Evolutionary conservation across 306 rosid genomes (phyloP).

Genomic region (Trifolium pratense): DNA sequence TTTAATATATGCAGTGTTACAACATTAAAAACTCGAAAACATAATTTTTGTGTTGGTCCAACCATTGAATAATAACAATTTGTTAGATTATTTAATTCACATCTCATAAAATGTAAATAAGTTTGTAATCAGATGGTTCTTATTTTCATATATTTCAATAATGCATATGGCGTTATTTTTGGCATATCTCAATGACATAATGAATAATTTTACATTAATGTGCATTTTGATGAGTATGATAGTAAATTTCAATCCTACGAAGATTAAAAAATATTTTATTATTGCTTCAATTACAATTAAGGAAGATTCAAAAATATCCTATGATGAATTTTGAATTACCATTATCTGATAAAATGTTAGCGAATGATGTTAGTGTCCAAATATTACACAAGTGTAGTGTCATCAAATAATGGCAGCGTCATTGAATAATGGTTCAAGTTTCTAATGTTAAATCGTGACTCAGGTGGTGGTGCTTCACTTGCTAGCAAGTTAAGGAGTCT

Average conservation of each 20-base stretch:
- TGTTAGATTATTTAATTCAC: not conserved
- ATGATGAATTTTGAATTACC: not conserved
- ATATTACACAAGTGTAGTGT: too few species aligned
- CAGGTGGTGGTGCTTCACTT: slow-evolving; percentile 96
- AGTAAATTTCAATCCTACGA: slow-evolving; percentile 1
- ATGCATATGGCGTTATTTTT: not conserved
- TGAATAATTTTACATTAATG: slow-evolving; percentile 1
- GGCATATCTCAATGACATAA: slow-evolving; percentile 7
- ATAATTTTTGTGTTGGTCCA: not conserved
- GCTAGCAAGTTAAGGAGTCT: slow-evolving; percentile 97
- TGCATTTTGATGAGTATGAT: not conserved
- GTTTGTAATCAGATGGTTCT: slow-evolving; percentile 1
- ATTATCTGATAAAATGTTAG: not conserved
- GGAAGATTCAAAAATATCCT: too few species aligned
- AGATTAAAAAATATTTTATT: too few species aligned
- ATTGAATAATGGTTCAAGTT: slow-evolving; percentile 13
- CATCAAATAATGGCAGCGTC: too few species aligned
- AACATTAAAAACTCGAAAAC: not conserved
- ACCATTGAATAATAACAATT: not conserved
- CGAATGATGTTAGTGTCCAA: not conserved
- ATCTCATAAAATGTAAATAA: not conserved
- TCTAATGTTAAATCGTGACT: slow-evolving; percentile 47
- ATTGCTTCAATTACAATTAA: too few species aligned
- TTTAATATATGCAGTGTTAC: not conserved
- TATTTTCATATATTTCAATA: not conserved